Base-by-base conservation (phyloP, 2,329 filamentous ascomycete genomes). In the Fusarium pseudograminearum region DNA sequence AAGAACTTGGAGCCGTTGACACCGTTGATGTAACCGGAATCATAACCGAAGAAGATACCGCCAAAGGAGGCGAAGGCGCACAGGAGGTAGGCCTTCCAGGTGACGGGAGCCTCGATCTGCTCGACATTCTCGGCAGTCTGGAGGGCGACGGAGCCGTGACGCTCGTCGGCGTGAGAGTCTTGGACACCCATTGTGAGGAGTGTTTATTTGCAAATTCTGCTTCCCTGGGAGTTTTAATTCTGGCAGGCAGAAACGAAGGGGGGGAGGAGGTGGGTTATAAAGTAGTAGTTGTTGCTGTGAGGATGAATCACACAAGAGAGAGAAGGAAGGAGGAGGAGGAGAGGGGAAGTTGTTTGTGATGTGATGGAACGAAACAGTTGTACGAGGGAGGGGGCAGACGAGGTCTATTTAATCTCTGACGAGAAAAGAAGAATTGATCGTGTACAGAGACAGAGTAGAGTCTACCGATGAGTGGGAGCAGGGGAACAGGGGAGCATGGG, bases 21-120 rank as follows among this genome's bases (percentile, higher is more conserved):
- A 77, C 89, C 89, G 77, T 88, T 89, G 83, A 92, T 92, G 81
- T 91, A 92, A 72, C 91, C 91, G 42, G 90, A 92, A 75, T 93
- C 91, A 80, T 92, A 94, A 51, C 91, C 91, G 80, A 93, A 92
- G 83, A 93, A 91, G 80, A 93, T 91, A 79, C 88, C 90, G 75
- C 90, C 90, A 65, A 91, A 91, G 34, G 89, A 88, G 64, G 90
- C 90, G 69, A 91, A 92, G 69, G 88, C 89, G 79, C 89, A 91
- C 76, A 91, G 86, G 52, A 90, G 66, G 78, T 92, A 91, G 58
- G 89, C 89, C 83, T 90, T 89, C 80, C 87, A 80, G 70, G 89
- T 91, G 73, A 91, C 86, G 72, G 90, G 89, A 15, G 90, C 89
- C 83, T 92, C 90, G 76, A 91, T 85, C 67, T 85, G 83, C 71